Conservation (phyloP, 2,329 filamentous ascomycete genomes). For the Aspergillus brasiliensis region DNA sequence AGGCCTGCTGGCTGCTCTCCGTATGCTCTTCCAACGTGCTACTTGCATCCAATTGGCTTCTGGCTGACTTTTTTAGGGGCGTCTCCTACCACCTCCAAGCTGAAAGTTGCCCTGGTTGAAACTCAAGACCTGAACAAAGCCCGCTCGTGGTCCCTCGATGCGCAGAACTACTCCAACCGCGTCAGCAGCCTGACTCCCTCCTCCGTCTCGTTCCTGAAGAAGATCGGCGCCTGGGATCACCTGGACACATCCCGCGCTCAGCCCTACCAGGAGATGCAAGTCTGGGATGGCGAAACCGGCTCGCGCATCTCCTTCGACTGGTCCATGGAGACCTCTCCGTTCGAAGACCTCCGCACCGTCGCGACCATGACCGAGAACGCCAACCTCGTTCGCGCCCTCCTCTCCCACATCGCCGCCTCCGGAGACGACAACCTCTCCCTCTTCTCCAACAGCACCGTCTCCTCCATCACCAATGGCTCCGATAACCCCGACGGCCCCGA, state of each 20-base stretch:
- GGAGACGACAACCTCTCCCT: slow-evolving; percentile 62
- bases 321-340: slow-evolving; percentile 51
- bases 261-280: slow-evolving; percentile 93
- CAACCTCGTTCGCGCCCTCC: slow-evolving; percentile 78
- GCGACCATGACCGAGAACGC: slow-evolving; percentile 97
- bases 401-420: slow-evolving; percentile 70
- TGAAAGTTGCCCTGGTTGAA: slow-evolving; percentile 88
- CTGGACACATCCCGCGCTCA: slow-evolving; percentile 74
- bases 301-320: slow-evolving; percentile 89
- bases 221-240: slow-evolving; percentile 83
- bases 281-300: slow-evolving; percentile 92
- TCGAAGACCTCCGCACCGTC: slow-evolving; percentile 63
- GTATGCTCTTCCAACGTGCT: slow-evolving; percentile 50
- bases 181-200: slow-evolving; percentile 92
- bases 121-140: slow-evolving; percentile 77
- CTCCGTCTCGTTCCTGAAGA: slow-evolving; percentile 78
- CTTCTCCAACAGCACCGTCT: slow-evolving; percentile 76
- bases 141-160: slow-evolving; percentile 65
- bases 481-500: slow-evolving; percentile 69
- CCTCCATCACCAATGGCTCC: slow-evolving; percentile 74
- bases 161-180: slow-evolving; percentile 81
- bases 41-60: neutral
- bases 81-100: slow-evolving; percentile 70
- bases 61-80: slow-evolving; percentile 58
- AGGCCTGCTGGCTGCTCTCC: slow-evolving; percentile 75